phyloP scores from a whole-genome alignment of 192 early-diverging fungal species.

The Coemansia sp. region DNA sequence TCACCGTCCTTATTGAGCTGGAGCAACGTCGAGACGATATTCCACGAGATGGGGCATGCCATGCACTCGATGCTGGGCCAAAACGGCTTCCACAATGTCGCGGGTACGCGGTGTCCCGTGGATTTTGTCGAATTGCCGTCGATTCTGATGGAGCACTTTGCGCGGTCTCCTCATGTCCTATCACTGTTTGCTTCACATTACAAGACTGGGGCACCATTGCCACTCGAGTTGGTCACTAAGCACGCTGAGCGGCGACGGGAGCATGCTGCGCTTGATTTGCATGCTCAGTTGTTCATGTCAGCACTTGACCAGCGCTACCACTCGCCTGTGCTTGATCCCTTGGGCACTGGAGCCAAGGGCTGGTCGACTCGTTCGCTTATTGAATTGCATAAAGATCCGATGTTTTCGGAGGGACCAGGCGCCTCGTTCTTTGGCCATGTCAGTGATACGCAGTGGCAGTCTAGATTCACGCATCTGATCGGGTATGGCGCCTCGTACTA shows the following conservation, averaged over 20 bases:
- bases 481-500: conserved; percentile 95
- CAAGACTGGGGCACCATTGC: conserved; percentile 66
- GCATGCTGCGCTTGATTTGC: conserved; percentile 75
- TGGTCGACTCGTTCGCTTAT: conserved; percentile 60
- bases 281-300: conserved; percentile 89
- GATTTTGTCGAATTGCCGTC: conserved; percentile 99
- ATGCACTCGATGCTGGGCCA: conserved; percentile 96
- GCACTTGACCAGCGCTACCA: conserved; percentile 91
- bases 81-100: conserved; percentile 95
- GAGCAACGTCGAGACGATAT: conserved; percentile 91
- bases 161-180: conserved; percentile 71
- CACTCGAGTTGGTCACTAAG: conserved; percentile 56
- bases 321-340: conserved; percentile 52
- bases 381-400: conserved; percentile 58
- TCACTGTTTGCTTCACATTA: conserved; percentile 75
- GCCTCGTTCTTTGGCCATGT: conserved; percentile 71
- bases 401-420: conserved; percentile 42
- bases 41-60: conserved; percentile 99
- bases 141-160: conserved; percentile 93
- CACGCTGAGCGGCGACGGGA: conserved; percentile 59
- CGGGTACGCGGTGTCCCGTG: conserved; percentile 90
- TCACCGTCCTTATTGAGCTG: conserved; percentile 70
- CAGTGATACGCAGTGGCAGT: conserved; percentile 80
- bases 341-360: background rate
- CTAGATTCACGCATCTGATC: conserved; percentile 88